Conservation (phyloP, 176 grass and related monocot genomes). For the sorghum (Sorghum bicolor) region DNA sequence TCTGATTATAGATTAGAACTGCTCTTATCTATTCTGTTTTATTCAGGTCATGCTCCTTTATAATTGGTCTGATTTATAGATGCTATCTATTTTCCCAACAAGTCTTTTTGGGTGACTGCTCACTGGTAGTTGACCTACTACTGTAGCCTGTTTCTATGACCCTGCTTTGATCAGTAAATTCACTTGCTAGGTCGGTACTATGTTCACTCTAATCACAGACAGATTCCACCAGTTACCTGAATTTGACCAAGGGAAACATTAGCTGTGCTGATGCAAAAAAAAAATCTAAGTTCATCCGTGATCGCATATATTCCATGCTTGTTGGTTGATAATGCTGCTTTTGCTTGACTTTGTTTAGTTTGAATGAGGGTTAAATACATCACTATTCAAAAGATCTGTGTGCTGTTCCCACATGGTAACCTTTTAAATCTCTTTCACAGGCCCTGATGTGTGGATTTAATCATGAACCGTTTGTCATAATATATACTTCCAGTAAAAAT, state of each 20-base stretch:
- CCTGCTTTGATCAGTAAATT: background rate
- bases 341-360: too few relatives aligned
- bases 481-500: background rate
- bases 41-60: background rate
- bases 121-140: too few relatives aligned
- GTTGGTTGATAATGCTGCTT: too few relatives aligned
- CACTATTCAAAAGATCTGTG: background rate
- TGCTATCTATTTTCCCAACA: background rate
- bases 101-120: background rate
- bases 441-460: conserved; percentile 37
- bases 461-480: conserved; percentile 24
- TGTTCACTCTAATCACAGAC: conserved; percentile 29
- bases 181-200: background rate
- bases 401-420: conserved; percentile 30
- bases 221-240: conserved; percentile 84
- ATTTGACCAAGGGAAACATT: conserved; percentile 82
- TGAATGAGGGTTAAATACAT: background rate
- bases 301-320: too few relatives aligned
- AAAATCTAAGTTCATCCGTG: too few relatives aligned
- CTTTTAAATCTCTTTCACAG: background rate
- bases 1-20: background rate
- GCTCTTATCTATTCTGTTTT: background rate
- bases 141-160: too few relatives aligned
- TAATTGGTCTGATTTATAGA: background rate
- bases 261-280: conserved; percentile 29